Conservation (phyloP, 129 eudicot species). For the Dittrichia graveolens region DNA sequence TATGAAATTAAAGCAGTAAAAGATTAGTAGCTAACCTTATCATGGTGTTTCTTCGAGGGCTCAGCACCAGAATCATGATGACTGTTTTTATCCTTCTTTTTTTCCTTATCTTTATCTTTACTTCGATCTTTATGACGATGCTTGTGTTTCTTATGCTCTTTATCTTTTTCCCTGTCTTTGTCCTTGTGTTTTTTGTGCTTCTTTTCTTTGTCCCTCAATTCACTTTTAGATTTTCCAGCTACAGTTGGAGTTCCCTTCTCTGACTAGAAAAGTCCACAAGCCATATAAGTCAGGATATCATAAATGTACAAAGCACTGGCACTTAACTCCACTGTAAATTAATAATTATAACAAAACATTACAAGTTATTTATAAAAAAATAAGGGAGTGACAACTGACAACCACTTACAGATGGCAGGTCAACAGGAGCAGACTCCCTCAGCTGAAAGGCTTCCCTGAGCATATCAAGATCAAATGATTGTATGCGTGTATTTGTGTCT, state of each 20-base stretch:
- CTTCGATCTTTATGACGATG: slow-evolving; percentile 90
- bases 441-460: slow-evolving; percentile 82
- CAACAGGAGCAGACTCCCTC: slow-evolving; percentile 69
- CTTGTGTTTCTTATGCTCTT: slow-evolving; percentile 90
- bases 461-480: slow-evolving; percentile 65
- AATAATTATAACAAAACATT: neutral
- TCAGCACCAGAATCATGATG: slow-evolving; percentile 41
- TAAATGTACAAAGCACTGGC: too few relatives aligned
- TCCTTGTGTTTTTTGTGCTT: slow-evolving; percentile 86
- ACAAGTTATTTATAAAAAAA: neutral
- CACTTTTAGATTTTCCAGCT: slow-evolving; percentile 70
- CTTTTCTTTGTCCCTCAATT: slow-evolving; percentile 78
- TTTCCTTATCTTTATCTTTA: slow-evolving; percentile 90
- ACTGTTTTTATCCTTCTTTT: slow-evolving; percentile 65
- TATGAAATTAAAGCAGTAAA: neutral
- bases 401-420: slow-evolving; percentile 65
- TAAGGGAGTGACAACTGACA: neutral
- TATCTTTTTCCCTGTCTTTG: slow-evolving; percentile 74
- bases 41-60: slow-evolving; percentile 34
- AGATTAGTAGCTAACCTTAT: slow-evolving; percentile 52
- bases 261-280: slow-evolving; percentile 40
- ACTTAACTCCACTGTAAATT: neutral
- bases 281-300: too few relatives aligned
- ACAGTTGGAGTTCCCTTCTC: slow-evolving; percentile 83
- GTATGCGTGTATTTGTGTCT: slow-evolving; percentile 59